Evolutionary conservation across 2,329 filamentous ascomycete genomes (phyloP).

Genomic region (Trichoderma sp.): DNA sequence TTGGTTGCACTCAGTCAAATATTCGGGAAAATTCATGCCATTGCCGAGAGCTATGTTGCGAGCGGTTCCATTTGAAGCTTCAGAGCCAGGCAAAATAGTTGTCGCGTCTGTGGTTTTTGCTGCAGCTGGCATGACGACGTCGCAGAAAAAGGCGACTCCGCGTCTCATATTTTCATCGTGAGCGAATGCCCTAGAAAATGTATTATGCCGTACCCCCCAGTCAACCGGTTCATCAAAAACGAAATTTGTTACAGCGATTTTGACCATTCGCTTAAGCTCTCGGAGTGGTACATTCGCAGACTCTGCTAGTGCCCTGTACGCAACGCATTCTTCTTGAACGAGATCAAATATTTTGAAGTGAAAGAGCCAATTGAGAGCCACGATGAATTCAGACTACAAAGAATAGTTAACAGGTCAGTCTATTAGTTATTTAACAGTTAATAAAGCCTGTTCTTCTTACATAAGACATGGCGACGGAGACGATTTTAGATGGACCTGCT

Average conservation of each 20-base stretch:
- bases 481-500: slow-evolving; percentile 1
- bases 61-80: neutral
- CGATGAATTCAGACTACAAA: neutral
- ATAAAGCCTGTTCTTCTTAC: neutral
- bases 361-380: neutral
- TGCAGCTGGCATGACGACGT: neutral
- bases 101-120: neutral
- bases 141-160: neutral
- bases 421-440: no score
- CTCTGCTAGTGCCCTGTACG: neutral
- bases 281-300: neutral
- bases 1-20: neutral
- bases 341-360: slow-evolving; percentile 4
- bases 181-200: neutral
- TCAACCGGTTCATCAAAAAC: neutral
- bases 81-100: neutral
- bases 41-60: neutral
- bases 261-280: neutral
- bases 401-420: no score
- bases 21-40: neutral
- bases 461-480: neutral
- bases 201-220: neutral
- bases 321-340: neutral
- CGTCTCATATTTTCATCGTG: neutral
- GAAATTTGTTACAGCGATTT: neutral